Evolutionary conservation across 495 filamentous ascomycete species (phyloP).

Genomic region (Trichoderma parareesei): DNA sequence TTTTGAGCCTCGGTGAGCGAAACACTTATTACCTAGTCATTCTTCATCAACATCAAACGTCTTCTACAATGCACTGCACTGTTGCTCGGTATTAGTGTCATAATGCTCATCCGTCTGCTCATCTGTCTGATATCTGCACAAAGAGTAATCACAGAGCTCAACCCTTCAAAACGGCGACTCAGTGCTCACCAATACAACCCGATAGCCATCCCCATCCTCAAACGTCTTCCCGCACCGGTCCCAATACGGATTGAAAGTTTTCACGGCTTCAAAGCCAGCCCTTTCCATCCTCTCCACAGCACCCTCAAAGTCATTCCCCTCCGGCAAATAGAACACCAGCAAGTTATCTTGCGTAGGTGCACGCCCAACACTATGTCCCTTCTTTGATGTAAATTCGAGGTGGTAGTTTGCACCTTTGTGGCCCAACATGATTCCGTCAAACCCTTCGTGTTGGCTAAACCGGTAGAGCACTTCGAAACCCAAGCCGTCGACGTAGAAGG

Average conservation of each 20-base stretch:
- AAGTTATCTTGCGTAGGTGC: slow-evolving; percentile 29
- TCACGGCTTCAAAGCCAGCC: slow-evolving; percentile 18
- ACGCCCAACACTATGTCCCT: slow-evolving; percentile 20
- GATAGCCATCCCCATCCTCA: slow-evolving; percentile 29
- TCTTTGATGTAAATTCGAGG: slow-evolving; percentile 25
- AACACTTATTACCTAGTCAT: no score
- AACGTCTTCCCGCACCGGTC: slow-evolving; percentile 27
- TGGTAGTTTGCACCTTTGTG: slow-evolving; percentile 20
- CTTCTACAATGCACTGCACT: no score
- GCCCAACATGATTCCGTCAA: slow-evolving; percentile 27
- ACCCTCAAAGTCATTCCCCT: slow-evolving; percentile 13
- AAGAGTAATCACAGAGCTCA: neutral
- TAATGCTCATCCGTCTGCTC: no score
- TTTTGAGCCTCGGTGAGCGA: neutral
- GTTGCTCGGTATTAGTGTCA: no score
- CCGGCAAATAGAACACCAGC: slow-evolving; percentile 26
- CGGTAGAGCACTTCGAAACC: slow-evolving; percentile 22
- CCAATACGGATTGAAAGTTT: slow-evolving; percentile 29
- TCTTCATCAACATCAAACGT: no score
- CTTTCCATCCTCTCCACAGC: slow-evolving; percentile 22
- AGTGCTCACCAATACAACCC: slow-evolving; percentile 27
- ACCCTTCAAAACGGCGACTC: slow-evolving; percentile 15
- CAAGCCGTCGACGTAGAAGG: slow-evolving; percentile 26
- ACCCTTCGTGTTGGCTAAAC: slow-evolving; percentile 24
- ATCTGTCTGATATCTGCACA: no score